These are phyloP conservation scores for Cytospora mali DNA, from an alignment of 2,329 filamentous ascomycete genomes.

Conservation along the genomic window DNA sequence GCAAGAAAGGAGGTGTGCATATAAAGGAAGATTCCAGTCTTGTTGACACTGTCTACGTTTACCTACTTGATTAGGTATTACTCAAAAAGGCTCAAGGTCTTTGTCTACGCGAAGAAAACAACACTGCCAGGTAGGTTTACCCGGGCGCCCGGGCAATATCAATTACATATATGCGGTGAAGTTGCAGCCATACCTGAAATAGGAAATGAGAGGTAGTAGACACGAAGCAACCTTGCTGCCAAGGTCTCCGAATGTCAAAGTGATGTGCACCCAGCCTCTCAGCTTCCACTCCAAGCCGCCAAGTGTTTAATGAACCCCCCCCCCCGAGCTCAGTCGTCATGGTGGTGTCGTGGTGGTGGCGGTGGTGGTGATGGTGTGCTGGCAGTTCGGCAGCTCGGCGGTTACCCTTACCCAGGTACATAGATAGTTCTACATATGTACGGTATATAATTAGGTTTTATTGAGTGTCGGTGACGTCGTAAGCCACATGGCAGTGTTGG, in stretches of 20 bases:
- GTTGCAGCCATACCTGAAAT: background rate
- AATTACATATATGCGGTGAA: background rate
- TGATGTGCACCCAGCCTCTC: background rate
- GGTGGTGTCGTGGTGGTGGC: background rate
- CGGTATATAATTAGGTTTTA: no score
- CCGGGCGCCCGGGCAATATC: no score
- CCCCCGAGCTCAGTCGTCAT: background rate
- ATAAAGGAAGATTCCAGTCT: no score
- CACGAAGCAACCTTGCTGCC: background rate
- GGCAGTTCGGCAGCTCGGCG: background rate
- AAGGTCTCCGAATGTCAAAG: background rate
- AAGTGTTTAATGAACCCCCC: no score
- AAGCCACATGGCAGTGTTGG: slow-evolving; percentile 22
- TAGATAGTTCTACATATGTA: no score
- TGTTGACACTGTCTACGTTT: background rate
- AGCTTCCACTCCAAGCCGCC: background rate
- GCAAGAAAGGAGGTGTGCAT: no score
- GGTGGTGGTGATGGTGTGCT: background rate
- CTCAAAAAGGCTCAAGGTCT: background rate
- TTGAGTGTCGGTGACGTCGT: slow-evolving; percentile 13
- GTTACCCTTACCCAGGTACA: background rate
- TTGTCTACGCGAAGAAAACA: no score
- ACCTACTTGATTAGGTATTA: no score
- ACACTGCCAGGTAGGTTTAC: no score
- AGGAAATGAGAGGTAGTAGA: background rate